phyloP scores from a whole-genome alignment of 176 grass and related monocot genomes.

The Pontederia crassipes region DNA sequence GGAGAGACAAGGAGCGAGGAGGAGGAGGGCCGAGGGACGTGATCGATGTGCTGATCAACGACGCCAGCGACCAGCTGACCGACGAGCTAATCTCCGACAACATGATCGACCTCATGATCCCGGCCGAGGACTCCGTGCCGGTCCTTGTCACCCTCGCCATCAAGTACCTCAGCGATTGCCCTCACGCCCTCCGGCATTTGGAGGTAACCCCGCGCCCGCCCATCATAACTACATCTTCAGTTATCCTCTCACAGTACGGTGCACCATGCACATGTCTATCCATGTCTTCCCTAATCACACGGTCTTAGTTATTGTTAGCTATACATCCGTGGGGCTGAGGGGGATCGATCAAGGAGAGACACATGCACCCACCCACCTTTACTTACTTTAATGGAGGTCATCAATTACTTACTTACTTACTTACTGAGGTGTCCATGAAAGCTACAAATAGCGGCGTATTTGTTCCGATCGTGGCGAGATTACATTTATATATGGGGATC shows the following conservation, averaged over 20 bases:
- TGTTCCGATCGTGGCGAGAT: no score
- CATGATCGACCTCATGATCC: conserved; percentile 98
- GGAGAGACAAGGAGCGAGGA: conserved; percentile 11
- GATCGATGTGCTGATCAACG: conserved; percentile 68
- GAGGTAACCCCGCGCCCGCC: conserved; percentile 30
- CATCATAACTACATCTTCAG: no score
- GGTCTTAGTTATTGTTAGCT: no score
- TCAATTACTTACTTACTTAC: no score
- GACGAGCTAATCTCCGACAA: conserved; percentile 95
- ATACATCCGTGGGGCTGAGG: no score
- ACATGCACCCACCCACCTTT: no score
- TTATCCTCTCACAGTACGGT: background rate
- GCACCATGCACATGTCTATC: background rate
- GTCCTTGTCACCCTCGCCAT: conserved; percentile 87
- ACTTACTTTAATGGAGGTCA: no score
- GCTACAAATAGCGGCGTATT: no score
- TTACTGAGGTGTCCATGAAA: no score
- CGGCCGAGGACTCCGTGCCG: conserved; percentile 92
- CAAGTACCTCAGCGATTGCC: conserved; percentile 90
- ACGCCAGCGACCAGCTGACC: conserved; percentile 46
- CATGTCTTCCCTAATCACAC: background rate
- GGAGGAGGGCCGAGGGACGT: conserved; percentile 23
- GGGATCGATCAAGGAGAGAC: no score
- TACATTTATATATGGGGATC: no score
- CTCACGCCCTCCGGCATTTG: conserved; percentile 60